Evolutionary conservation across 1,284 basidiomycete species (phyloP), one percentile per base, ranked within the genome.

Genomic region (Meira nashicola): DNA sequence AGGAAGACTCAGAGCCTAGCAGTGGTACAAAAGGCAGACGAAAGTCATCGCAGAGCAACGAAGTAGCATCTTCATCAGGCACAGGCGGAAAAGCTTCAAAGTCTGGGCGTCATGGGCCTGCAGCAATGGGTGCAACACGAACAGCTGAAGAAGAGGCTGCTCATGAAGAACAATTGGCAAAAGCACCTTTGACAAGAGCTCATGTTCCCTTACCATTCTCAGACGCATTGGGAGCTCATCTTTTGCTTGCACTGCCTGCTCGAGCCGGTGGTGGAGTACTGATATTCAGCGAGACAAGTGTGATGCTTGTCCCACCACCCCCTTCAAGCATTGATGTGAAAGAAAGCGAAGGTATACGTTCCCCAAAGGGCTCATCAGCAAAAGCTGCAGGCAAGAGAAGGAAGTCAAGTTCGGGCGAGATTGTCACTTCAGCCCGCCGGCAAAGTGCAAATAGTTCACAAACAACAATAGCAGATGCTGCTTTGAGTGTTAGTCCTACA

Each of bases 181-280:
- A 59, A 37, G 50, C 59, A 11, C 59, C 62, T 10, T 53, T 73
- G 14, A 62, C 63, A 15, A 58, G 65, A n/a, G 65, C 67, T n/a
- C 74, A 76, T 37, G 75, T 77, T 1, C 74, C 73, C 9, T 43
- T 77, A 15, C 72, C 74, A 0, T 57, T 56, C 8, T 57, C 62
- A 17, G 75, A 76, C 43, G 75, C 74, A 3, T 48, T 64, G 2
- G 70, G 71, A 2, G 73, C 73, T 0, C 73, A 75, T 50, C 57
- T 62, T 41, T 28, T 76, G 1, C 59, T 66, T 9, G 62, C 67
- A 6, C 52, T 74, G 0, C 73, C 75, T 3, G 65, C 69, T 10
- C 25, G 49, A 2, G 64, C 67, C 1, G 75, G 74, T 4, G 73
- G 69, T 17, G 74, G 72, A 23, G 69, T 77, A 6, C 57, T 77